Percentiles rank a stretch among this genome's conserved stretches.
Evolutionary conservation across 768 basidiomycete genomes (phyloP).

Genomic region (Polyporus arcularius): DNA sequence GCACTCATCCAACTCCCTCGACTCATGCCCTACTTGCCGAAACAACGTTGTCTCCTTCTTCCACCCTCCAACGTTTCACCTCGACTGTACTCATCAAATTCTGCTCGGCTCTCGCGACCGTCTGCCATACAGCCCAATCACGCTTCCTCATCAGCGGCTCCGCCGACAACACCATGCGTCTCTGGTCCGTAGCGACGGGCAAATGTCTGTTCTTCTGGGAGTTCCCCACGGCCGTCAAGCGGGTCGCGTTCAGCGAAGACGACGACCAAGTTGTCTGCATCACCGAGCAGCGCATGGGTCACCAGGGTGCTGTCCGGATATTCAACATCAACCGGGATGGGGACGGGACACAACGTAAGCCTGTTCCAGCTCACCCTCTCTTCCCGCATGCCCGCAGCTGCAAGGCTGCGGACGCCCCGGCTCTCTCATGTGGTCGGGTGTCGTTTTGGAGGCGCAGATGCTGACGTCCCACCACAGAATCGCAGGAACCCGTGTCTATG

Average conservation of each 20-base stretch:
- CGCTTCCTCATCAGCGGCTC: slow-evolving; percentile 87
- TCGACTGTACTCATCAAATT: no score
- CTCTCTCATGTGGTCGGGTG: neutral
- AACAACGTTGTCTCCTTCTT: no score
- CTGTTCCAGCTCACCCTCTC: neutral
- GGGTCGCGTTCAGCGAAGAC: slow-evolving; percentile 89
- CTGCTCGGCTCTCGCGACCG: neutral
- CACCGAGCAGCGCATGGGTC: slow-evolving; percentile 96
- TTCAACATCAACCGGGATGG: slow-evolving; percentile 84
- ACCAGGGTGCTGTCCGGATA: slow-evolving; percentile 87
- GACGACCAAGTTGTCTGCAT: slow-evolving; percentile 86
- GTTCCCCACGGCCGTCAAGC: slow-evolving; percentile 96
- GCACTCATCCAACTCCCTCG: neutral
- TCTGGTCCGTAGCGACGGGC: slow-evolving; percentile 89
- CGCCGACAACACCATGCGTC: slow-evolving; percentile 89
- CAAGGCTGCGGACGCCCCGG: neutral
- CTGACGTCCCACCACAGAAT: slow-evolving; percentile 49
- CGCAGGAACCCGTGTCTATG: slow-evolving; percentile 68
- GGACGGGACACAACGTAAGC: slow-evolving; percentile 81
- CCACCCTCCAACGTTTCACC: no score
- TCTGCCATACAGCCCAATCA: slow-evolving; percentile 63
- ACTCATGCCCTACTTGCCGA: neutral
- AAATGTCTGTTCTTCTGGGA: slow-evolving; percentile 96
- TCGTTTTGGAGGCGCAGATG: no score
- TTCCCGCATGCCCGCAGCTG: neutral